phyloP scores from a whole-genome alignment of 1,284 basidiomycete species.

The Austroboletus sp. region DNA sequence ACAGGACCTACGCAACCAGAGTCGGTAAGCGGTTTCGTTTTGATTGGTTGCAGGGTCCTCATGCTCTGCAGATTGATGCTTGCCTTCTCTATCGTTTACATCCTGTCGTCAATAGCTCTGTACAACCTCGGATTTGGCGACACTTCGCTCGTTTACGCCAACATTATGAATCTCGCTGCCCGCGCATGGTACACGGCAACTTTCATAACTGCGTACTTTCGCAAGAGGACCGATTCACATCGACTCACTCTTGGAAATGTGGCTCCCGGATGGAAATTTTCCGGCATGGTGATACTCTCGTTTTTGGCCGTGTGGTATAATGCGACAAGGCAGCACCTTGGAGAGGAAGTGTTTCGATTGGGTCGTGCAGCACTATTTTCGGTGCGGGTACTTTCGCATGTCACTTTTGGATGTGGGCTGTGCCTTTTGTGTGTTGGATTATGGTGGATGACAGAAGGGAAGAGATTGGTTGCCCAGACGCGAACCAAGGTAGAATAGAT shows the following conservation, averaged over 20 bases:
- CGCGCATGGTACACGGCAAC: constrained; percentile 49
- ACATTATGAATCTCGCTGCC: constrained; percentile 57
- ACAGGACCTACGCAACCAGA: constrained; percentile 59
- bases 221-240: constrained; percentile 18
- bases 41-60: neutral
- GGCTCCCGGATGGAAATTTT: constrained; percentile 33
- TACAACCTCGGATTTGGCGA: constrained; percentile 54
- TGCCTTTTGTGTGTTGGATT: constrained; percentile 36
- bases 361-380: constrained; percentile 32
- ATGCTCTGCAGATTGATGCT: constrained; percentile 54
- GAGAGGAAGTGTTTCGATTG: constrained; percentile 20
- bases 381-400: constrained; percentile 33
- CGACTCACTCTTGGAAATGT: constrained; percentile 24
- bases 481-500: constrained; percentile 22
- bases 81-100: constrained; percentile 57
- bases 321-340: constrained; percentile 20
- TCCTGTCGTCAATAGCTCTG: constrained; percentile 46
- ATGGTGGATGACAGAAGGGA: constrained; percentile 43
- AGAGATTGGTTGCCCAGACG: constrained; percentile 15
- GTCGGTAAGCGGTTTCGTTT: constrained; percentile 39
- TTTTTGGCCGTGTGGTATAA: constrained; percentile 26
- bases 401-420: constrained; percentile 38
- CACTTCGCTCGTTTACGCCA: constrained; percentile 68
- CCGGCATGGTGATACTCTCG: constrained; percentile 30
- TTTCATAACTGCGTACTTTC: constrained; percentile 38